Percentiles rank a stretch among this genome's conserved stretches.
Evolutionary conservation across 164 flowering plant genomes (phyloP).

Genomic region (Chloranthus sessilifolius): DNA sequence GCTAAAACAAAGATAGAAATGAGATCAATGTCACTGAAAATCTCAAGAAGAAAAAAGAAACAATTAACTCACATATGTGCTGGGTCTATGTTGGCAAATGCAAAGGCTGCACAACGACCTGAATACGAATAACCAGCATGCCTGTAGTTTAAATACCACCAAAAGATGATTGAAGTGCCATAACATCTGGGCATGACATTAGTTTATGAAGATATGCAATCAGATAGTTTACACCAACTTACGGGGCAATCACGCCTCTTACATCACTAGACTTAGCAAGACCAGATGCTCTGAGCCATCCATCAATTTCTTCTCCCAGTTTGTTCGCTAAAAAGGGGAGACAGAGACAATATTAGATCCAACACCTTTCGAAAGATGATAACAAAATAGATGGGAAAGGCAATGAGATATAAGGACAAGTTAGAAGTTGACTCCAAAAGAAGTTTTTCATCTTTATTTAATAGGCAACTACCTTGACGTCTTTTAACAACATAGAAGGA

Average conservation of each 20-base stretch:
- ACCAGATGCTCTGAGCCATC: conserved; percentile 72
- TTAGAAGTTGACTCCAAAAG: no score
- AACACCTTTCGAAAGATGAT: no score
- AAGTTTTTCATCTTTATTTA: no score
- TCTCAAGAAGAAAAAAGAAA: not conserved
- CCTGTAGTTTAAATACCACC: conserved; percentile 31
- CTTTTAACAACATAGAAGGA: no score
- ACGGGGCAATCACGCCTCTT: conserved; percentile 98
- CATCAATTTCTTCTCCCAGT: conserved; percentile 73
- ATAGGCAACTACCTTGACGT: no score
- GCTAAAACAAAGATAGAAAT: conserved; percentile 1
- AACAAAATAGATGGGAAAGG: no score
- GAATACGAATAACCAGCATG: conserved; percentile 99
- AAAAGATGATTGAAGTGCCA: conserved; percentile 11
- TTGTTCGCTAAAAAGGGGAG: conserved; percentile 42
- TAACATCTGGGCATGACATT: not conserved
- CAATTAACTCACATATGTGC: conserved; percentile 53
- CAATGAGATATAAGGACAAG: no score
- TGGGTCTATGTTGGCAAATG: conserved; percentile 93
- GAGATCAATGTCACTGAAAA: not conserved
- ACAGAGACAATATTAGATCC: not conserved
- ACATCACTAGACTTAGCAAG: conserved; percentile 74
- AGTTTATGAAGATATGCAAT: not conserved
- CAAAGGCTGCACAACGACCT: conserved; percentile 94
- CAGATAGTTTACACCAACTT: no score